A percentile compares a stretch with the other conserved stretches of the same genome.
These are phyloP conservation scores for Halophytophthora batemanensis DNA, from an alignment of 352 stramenopile species.

Conservation along the genomic window DNA sequence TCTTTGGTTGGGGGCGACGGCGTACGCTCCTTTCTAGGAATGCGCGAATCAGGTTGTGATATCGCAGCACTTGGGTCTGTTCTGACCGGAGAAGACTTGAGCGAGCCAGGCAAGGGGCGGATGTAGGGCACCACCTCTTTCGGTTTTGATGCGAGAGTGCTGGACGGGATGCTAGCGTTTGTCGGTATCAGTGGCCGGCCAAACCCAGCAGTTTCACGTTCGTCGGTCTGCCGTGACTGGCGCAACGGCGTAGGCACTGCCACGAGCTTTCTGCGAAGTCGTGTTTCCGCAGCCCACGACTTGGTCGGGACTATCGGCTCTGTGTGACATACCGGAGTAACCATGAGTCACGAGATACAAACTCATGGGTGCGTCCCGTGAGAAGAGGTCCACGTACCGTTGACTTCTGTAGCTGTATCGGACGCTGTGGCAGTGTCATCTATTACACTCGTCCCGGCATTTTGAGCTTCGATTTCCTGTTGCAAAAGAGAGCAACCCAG, in stretches of 20 bases:
- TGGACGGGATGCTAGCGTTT: not conserved
- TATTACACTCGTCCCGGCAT: constrained; percentile 15
- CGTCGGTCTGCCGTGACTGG: constrained; percentile 5
- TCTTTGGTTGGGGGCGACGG: constrained; percentile 12
- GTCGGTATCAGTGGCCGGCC: not conserved
- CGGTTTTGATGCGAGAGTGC: not conserved
- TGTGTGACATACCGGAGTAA: not conserved
- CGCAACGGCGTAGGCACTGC: constrained; percentile 37
- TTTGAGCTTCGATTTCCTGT: constrained; percentile 78
- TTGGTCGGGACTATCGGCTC: constrained; percentile 23
- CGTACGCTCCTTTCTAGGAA: constrained; percentile 2
- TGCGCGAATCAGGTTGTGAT: not conserved
- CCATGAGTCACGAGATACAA: no score
- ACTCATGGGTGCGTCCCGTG: no score
- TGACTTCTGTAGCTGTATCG: constrained; percentile 4
- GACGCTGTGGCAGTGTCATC: not conserved
- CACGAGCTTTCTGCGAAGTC: constrained; percentile 42
- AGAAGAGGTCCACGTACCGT: constrained; percentile 8
- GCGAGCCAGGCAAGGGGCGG: constrained; percentile 6
- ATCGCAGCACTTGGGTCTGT: not conserved
- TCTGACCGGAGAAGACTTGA: constrained; percentile 4
- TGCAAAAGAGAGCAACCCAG: constrained; percentile 1
- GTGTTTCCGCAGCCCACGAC: constrained; percentile 59
- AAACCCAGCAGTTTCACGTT: not conserved
- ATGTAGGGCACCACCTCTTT: constrained; percentile 5